Evolutionary conservation across 2,329 filamentous ascomycete species (phyloP).

Genomic region (Capronia coronata): DNA sequence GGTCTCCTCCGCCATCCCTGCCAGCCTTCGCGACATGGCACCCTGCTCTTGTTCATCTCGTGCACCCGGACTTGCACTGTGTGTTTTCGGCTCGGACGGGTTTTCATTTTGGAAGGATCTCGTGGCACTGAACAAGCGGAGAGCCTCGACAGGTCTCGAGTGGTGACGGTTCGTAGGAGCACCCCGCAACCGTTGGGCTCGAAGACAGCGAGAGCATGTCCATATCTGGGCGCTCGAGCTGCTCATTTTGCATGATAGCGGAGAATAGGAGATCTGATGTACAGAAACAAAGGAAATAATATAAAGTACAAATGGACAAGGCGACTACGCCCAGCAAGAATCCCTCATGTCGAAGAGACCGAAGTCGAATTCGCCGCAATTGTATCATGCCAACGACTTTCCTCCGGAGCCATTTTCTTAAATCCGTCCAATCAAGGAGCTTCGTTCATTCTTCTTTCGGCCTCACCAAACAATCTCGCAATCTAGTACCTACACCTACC

Average conservation of each 20-base stretch:
- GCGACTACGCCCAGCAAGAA: neutral
- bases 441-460: too few species aligned
- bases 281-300: neutral
- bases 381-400: too few species aligned
- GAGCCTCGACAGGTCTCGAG: neutral
- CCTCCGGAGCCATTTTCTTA: too few species aligned
- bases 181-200: constrained; percentile 20
- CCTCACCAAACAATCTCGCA: too few species aligned
- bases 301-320: neutral
- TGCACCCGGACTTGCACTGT: neutral
- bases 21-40: constrained; percentile 53
- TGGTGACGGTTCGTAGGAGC: neutral
- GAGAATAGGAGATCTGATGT: neutral
- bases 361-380: constrained; percentile 1
- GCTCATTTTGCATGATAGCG: constrained; percentile 18
- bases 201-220: constrained; percentile 25
- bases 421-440: too few species aligned
- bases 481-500: too few species aligned
- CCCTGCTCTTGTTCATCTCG: constrained; percentile 38
- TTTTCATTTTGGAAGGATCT: constrained; percentile 1
- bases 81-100: neutral
- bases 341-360: too few species aligned
- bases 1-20: constrained; percentile 55
- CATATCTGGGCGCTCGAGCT: constrained; percentile 16
- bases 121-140: constrained; percentile 15